These are phyloP conservation scores for Fusarium sp. DNA, from an alignment of 2,329 filamentous ascomycete species.

Conservation along the genomic window DNA sequence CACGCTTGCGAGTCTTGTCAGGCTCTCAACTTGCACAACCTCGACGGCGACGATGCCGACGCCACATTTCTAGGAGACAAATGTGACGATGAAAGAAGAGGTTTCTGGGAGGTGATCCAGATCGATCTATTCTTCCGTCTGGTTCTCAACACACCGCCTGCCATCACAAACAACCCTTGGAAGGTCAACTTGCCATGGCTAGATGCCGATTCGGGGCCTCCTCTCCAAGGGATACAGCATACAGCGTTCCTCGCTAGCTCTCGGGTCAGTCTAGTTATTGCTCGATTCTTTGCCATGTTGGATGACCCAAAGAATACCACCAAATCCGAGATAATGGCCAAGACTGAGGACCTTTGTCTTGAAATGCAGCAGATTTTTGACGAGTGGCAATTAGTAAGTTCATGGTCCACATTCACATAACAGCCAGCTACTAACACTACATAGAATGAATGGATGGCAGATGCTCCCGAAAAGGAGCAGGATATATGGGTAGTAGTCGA, in stretches of 20 bases:
- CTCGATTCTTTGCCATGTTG: constrained; percentile 44
- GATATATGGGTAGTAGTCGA: constrained; percentile 44
- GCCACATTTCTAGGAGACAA: constrained; percentile 16
- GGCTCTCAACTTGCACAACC: constrained; percentile 44
- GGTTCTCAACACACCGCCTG: constrained; percentile 44
- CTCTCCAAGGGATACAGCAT: constrained; percentile 37
- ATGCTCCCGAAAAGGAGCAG: constrained; percentile 26
- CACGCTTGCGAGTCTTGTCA: constrained; percentile 46
- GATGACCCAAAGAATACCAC: constrained; percentile 35
- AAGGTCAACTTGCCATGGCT: constrained; percentile 48
- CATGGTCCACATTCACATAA: rapidly evolving
- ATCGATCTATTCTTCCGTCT: constrained; percentile 47
- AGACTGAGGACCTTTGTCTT: constrained; percentile 42
- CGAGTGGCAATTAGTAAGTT: constrained; percentile 44
- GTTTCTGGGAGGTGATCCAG: constrained; percentile 48
- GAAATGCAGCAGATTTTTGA: constrained; percentile 42
- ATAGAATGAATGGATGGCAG: constrained; percentile 40
- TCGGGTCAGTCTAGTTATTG: constrained; percentile 42
- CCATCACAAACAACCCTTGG: constrained; percentile 43
- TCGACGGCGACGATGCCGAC: constrained; percentile 39
- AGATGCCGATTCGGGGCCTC: constrained; percentile 30
- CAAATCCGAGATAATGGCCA: constrained; percentile 36
- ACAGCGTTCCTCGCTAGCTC: constrained; percentile 44
- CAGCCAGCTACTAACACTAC: neutral
- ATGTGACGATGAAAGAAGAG: constrained; percentile 41